These are phyloP conservation scores for Cydonia oblonga DNA, from an alignment of 331 rosid species.

Conservation along the genomic window DNA sequence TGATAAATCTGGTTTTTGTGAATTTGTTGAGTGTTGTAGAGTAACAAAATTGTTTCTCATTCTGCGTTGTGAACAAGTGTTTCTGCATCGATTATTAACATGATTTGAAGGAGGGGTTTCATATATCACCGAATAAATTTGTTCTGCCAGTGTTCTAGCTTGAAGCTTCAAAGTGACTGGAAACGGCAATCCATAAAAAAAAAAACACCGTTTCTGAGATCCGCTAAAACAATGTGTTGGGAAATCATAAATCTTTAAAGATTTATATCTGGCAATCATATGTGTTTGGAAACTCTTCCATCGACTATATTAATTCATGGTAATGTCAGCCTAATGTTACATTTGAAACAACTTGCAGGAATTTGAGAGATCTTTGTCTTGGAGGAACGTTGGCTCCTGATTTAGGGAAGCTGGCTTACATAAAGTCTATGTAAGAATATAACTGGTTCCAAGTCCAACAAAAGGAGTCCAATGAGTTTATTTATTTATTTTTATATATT, in stretches of 20 bases:
- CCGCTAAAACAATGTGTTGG: no score
- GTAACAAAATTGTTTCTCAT: background rate
- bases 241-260: no score
- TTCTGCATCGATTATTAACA: background rate
- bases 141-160: background rate
- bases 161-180: background rate
- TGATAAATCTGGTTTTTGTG: background rate
- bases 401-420: conserved; percentile 34
- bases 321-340: background rate
- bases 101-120: background rate
- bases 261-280: background rate
- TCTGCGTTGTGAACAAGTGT: background rate
- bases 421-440: conserved; percentile 54
- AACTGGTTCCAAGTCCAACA: background rate
- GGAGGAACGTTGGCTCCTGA: conserved; percentile 65
- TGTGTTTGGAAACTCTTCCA: background rate
- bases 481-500: no score
- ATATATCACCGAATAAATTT: background rate
- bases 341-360: conserved; percentile 31
- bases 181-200: no score
- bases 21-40: background rate
- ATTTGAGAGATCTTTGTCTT: conserved; percentile 51
- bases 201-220: no score
- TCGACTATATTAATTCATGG: background rate
- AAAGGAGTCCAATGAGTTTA: no score